Conservation (phyloP, 208 protist genomes). For the Acanthamoeba healyi region DNA sequence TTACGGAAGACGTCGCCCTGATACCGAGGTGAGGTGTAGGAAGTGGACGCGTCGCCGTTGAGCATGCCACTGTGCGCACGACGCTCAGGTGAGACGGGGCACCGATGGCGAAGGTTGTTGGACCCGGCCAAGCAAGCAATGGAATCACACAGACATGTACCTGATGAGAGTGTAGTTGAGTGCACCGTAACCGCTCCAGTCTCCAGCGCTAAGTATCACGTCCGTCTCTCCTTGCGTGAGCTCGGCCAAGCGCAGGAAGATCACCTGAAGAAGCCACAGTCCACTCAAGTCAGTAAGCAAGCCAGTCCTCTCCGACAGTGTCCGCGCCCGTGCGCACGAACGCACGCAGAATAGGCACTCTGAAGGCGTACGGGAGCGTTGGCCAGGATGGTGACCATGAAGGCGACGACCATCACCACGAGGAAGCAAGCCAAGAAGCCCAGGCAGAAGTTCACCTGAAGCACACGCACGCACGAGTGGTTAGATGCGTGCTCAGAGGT, state of each 20-base stretch:
- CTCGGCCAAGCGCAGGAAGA: constrained; percentile 85
- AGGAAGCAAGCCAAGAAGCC: constrained; percentile 71
- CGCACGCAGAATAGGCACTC: not conserved
- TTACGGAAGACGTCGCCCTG: not conserved
- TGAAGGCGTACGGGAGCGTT: constrained; percentile 44
- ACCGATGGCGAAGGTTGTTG: not conserved
- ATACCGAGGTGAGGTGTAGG: constrained; percentile 30
- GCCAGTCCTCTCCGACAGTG: not conserved
- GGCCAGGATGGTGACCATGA: constrained; percentile 61
- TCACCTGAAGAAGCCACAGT: no score
- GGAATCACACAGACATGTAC: not conserved
- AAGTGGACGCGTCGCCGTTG: not conserved
- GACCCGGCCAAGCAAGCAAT: not conserved
- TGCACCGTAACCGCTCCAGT: constrained; percentile 22
- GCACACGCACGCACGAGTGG: not conserved
- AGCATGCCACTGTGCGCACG: not conserved
- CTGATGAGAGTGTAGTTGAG: constrained; percentile 51
- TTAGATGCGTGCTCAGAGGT: no score
- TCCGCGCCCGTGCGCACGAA: not conserved
- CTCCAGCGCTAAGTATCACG: not conserved
- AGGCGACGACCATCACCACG: constrained; percentile 67
- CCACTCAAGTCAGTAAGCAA: not conserved
- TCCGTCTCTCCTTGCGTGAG: constrained; percentile 78
- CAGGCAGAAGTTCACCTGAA: constrained; percentile 47
- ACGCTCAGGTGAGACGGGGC: not conserved